A percentile compares a stretch with the other conserved stretches of the same genome.
These are phyloP conservation scores for Eucalyptus tenuipes DNA, from an alignment of 345 rosid genomes.

Conservation along the genomic window DNA sequence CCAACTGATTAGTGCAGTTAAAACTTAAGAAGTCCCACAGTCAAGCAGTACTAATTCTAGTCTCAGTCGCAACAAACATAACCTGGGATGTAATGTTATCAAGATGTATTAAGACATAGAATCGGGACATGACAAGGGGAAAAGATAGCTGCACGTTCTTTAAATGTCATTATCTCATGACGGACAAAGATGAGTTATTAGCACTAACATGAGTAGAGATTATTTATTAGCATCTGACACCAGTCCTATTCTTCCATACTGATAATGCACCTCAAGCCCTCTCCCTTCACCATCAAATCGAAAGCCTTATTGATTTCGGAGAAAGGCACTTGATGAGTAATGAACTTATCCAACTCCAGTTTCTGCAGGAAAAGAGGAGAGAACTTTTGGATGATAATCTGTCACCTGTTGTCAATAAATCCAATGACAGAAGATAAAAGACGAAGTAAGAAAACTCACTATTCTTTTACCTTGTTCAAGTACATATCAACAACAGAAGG, in stretches of 20 bases:
- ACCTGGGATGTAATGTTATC: neutral
- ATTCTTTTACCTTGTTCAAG: slow-evolving; percentile 17
- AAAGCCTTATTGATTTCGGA: slow-evolving; percentile 41
- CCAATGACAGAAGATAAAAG: neutral
- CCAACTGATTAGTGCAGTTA: neutral
- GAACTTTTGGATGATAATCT: neutral
- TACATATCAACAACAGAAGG: slow-evolving; percentile 25
- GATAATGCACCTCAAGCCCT: slow-evolving; percentile 37
- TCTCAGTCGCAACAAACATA: neutral
- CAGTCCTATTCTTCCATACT: slow-evolving; percentile 9
- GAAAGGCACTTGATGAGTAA: slow-evolving; percentile 25
- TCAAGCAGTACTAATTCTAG: neutral
- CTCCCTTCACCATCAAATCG: slow-evolving; percentile 28
- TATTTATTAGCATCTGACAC: neutral
- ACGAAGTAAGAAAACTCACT: neutral
- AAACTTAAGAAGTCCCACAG: neutral
- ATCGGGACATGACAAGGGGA: neutral
- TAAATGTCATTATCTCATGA: neutral
- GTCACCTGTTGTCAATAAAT: neutral
- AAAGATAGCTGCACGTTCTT: neutral
- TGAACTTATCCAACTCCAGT: slow-evolving; percentile 37
- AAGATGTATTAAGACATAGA: neutral
- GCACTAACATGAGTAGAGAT: neutral
- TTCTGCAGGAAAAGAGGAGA: slow-evolving; percentile 7
- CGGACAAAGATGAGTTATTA: neutral